phyloP scores from a whole-genome alignment of 2,329 filamentous ascomycete genomes.

The Xylaria sp. region DNA sequence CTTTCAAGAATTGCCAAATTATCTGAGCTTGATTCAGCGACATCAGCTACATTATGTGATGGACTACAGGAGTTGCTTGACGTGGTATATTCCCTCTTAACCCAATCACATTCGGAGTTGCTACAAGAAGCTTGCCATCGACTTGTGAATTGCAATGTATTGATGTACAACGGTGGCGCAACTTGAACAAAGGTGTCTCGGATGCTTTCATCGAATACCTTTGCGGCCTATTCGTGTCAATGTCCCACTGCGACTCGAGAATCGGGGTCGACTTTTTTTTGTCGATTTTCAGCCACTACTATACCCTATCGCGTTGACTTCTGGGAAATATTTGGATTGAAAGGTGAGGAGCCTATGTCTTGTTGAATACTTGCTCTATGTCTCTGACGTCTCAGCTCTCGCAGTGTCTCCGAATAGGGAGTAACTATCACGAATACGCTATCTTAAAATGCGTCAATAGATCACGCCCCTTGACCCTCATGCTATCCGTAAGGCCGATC shows the following conservation, averaged over 20 bases:
- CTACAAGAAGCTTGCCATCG: constrained; percentile 77
- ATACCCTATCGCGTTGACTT: not conserved
- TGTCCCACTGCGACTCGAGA: not conserved
- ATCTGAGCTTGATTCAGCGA: constrained; percentile 71
- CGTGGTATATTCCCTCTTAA: constrained; percentile 49
- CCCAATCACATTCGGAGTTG: constrained; percentile 65
- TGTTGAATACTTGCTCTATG: not conserved
- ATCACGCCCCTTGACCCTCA: not conserved
- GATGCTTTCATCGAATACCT: not conserved
- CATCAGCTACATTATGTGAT: constrained; percentile 68
- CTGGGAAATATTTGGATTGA: not conserved
- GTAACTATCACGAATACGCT: not conserved
- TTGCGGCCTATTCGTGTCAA: not conserved
- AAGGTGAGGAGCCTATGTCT: not conserved
- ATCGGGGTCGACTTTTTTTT: not conserved
- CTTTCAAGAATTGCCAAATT: constrained; percentile 70
- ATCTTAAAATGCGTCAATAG: not conserved
- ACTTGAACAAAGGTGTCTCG: constrained; percentile 25
- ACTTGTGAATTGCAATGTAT: constrained; percentile 71
- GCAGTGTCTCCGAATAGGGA: not conserved
- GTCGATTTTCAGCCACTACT: not conserved
- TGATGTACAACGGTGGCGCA: constrained; percentile 38
- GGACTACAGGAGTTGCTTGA: constrained; percentile 54
- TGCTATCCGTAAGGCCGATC: not conserved
- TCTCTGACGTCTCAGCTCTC: not conserved